phyloP scores from a whole-genome alignment of 148 eudicot genomes.

The Rhododendron griersonianum region DNA sequence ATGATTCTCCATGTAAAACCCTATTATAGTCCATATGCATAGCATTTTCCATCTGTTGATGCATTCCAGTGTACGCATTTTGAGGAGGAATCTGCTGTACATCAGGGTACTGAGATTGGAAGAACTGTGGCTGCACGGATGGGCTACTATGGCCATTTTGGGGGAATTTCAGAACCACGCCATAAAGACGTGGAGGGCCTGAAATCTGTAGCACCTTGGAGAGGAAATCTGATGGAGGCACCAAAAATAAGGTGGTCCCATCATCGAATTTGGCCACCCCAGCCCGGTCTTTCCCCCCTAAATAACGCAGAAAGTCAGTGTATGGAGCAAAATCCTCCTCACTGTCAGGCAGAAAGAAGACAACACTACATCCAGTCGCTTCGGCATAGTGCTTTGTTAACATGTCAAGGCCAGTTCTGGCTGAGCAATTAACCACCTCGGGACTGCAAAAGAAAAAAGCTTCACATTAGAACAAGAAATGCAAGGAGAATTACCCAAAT shows the following conservation, averaged over 20 bases:
- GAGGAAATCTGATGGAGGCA: constrained; percentile 92
- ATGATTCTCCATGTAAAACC: constrained; percentile 27
- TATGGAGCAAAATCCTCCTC: constrained; percentile 90
- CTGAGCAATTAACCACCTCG: constrained; percentile 75
- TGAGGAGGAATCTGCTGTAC: constrained; percentile 27
- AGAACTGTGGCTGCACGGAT: constrained; percentile 32
- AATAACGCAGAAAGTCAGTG: constrained; percentile 81
- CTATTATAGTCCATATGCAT: constrained; percentile 34
- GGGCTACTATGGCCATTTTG: constrained; percentile 36
- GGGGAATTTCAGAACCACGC: constrained; percentile 82
- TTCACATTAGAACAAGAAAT: background rate
- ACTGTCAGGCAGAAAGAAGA: constrained; percentile 90
- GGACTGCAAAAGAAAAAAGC: constrained; percentile 51
- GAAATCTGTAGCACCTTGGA: constrained; percentile 57
- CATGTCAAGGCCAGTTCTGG: constrained; percentile 89
- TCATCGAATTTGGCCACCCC: constrained; percentile 93
- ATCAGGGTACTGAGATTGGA: constrained; percentile 39
- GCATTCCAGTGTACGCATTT: constrained; percentile 30
- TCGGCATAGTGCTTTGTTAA: constrained; percentile 74
- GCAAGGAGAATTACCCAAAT: background rate
- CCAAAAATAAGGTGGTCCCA: constrained; percentile 89
- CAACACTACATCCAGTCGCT: constrained; percentile 63
- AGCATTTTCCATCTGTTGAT: constrained; percentile 34
- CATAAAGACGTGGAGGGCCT: constrained; percentile 87
- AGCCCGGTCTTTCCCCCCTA: constrained; percentile 73